A percentile compares a stretch with the other conserved stretches of the same genome.
Evolutionary conservation across 1,284 basidiomycete genomes (phyloP).

Genomic region (Cutaneotrichosporon sp.): DNA sequence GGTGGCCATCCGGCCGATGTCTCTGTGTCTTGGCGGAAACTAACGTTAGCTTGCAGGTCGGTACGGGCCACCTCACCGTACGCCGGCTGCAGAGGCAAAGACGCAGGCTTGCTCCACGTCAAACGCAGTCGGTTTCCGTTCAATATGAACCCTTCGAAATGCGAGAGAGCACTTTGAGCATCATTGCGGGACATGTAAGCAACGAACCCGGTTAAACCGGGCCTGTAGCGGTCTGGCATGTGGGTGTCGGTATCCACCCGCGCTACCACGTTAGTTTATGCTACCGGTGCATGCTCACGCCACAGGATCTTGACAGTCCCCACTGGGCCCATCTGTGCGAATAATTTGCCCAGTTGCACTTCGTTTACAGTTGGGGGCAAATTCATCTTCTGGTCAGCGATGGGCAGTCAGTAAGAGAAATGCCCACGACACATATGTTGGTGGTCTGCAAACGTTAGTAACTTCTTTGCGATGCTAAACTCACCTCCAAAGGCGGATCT

Average conservation of each 20-base stretch:
- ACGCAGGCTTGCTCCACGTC: constrained; percentile 93
- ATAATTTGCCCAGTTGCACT: constrained; percentile 75
- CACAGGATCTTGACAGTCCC: constrained; percentile 82
- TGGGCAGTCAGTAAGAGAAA: too few relatives aligned
- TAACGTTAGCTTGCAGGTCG: background rate
- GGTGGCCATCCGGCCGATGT: too few relatives aligned
- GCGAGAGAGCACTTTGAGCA: constrained; percentile 77
- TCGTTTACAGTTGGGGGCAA: constrained; percentile 80
- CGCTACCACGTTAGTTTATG: background rate
- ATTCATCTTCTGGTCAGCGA: background rate
- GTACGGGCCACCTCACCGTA: constrained; percentile 60
- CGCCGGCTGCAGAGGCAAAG: constrained; percentile 68
- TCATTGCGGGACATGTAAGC: constrained; percentile 89
- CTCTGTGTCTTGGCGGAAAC: background rate
- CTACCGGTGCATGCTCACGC: constrained; percentile 57
- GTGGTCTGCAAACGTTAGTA: constrained; percentile 61
- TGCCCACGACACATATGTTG: constrained; percentile 84
- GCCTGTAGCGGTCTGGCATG: constrained; percentile 52
- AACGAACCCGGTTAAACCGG: constrained; percentile 86
- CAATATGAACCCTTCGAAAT: constrained; percentile 89
- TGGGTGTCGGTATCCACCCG: background rate
- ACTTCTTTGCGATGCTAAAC: too few relatives aligned
- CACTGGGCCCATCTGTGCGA: constrained; percentile 58
- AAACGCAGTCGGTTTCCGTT: constrained; percentile 75
- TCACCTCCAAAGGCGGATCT: background rate